Evolutionary conservation across 2,329 filamentous ascomycete species (phyloP).

Genomic region (Nothophaeocryptopus gaeumannii): DNA sequence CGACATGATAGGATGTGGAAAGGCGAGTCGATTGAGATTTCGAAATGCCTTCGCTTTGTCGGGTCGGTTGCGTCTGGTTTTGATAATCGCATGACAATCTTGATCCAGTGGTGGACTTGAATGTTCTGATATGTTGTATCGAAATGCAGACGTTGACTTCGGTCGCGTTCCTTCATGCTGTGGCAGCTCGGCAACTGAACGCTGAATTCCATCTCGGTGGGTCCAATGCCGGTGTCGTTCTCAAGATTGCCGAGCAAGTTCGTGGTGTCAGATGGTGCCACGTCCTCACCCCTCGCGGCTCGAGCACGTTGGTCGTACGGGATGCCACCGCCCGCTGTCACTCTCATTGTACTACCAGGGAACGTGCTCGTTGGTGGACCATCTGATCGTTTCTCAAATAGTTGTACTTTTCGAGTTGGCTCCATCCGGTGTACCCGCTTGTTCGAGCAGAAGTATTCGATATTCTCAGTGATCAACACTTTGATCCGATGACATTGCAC

Average conservation of each 20-base stretch:
- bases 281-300: slow-evolving; percentile 55
- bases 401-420: slow-evolving; percentile 74
- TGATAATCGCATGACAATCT: slow-evolving; percentile 92
- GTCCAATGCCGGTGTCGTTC: slow-evolving; percentile 72
- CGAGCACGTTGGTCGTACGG: slow-evolving; percentile 60
- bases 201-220: slow-evolving; percentile 92
- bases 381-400: slow-evolving; percentile 86
- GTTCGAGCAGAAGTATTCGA: slow-evolving; percentile 86
- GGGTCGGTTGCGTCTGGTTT: slow-evolving; percentile 77
- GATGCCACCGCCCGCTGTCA: slow-evolving; percentile 77
- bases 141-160: slow-evolving; percentile 67
- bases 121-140: slow-evolving; percentile 94
- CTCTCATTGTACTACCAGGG: slow-evolving; percentile 70
- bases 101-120: slow-evolving; percentile 94
- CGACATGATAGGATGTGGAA: slow-evolving; percentile 91
- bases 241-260: slow-evolving; percentile 81
- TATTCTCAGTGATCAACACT: slow-evolving; percentile 83
- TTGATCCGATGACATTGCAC: slow-evolving; percentile 91
- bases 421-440: slow-evolving; percentile 82
- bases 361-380: slow-evolving; percentile 70
- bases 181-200: slow-evolving; percentile 88
- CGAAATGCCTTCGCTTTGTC: slow-evolving; percentile 79
- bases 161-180: slow-evolving; percentile 72
- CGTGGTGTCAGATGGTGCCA: slow-evolving; percentile 53
- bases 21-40: slow-evolving; percentile 94